Conservation (phyloP, 768 basidiomycete genomes). For the Boletus tomentosulus region DNA sequence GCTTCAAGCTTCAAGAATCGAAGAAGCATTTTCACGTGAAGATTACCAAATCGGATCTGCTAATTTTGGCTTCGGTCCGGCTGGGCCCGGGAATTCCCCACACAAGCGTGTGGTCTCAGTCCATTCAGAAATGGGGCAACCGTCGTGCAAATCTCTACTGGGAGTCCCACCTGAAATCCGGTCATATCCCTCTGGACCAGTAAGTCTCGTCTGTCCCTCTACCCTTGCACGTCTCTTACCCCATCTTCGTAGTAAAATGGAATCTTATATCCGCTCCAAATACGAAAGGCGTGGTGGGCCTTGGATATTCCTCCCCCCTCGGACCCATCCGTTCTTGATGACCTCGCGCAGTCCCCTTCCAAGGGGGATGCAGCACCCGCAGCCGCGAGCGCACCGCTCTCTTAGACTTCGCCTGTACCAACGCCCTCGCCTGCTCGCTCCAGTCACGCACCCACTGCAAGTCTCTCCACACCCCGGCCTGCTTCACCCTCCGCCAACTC, state of each 20-base stretch:
- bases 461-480: slow-evolving; percentile 25
- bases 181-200: slow-evolving; percentile 94
- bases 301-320: slow-evolving; percentile 79
- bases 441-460: slow-evolving; percentile 12
- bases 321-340: slow-evolving; percentile 78
- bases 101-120: no score
- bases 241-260: slow-evolving; percentile 76
- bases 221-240: not conserved
- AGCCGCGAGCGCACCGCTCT: not conserved
- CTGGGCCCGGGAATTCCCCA: no score
- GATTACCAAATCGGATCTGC: no score
- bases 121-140: slow-evolving; percentile 96
- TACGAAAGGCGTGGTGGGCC: slow-evolving; percentile 94
- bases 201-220: slow-evolving; percentile 39
- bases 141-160: no score
- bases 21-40: no score
- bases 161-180: slow-evolving; percentile 91
- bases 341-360: slow-evolving; percentile 17
- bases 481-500: slow-evolving; percentile 26
- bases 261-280: slow-evolving; percentile 94
- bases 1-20: no score
- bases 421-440: not conserved
- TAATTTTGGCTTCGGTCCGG: no score
- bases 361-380: not conserved
- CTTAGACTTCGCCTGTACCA: slow-evolving; percentile 7